Base-by-base conservation (phyloP, 257 asterid species). In the Solanum bulbocastanum region DNA sequence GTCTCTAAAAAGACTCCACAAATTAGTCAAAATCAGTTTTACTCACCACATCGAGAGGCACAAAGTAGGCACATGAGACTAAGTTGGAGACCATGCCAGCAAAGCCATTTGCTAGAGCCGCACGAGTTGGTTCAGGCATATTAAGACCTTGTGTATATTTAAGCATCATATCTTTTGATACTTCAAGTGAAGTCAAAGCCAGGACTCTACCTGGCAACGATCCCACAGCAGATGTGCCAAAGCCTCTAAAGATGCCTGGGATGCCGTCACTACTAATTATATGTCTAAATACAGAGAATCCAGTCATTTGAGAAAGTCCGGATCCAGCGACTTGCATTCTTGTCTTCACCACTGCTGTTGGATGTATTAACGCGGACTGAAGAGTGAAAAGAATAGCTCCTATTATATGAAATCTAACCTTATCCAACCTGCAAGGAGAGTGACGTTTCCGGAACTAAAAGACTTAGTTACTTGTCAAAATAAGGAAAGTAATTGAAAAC, bases 171-270 rank as follows among this genome's bases (percentile, higher is more conserved):
- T 96, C 96, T 92, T 96, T 96, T 22, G 98, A 88, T 88, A 95
- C 84, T 91, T 96, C 98, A 65, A 96, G 98, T 83, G 98, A 94
- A 75, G 98, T 96, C 88, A 96, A 91, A 86, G 95, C 94, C 76
- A 96, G 91, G 88, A 96, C 98, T 89, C 99, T 93, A 66, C 99
- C 99, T 16, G 99, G 99, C 93, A 96, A n/a, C 3, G 98, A 92
- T 84, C 98, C 99, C 83, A 96, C 66, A 20, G 98, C 98, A 14
- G 98, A 95, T 27, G 98, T 94, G 89, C 96, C 98, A 88, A 94
- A 96, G 83, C 99, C 98, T 94, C 98, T 93, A 88, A 92, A 96
- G 42, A 92, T 88, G 44, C 99, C 98, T 44, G 91, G 92, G 87
- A 94, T 58, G 35, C 99, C 98, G 36, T 96, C 98, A 20, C 44